phyloP scores from a whole-genome alignment of 1,284 basidiomycete species.

The Cystobasidium slooffiae region DNA sequence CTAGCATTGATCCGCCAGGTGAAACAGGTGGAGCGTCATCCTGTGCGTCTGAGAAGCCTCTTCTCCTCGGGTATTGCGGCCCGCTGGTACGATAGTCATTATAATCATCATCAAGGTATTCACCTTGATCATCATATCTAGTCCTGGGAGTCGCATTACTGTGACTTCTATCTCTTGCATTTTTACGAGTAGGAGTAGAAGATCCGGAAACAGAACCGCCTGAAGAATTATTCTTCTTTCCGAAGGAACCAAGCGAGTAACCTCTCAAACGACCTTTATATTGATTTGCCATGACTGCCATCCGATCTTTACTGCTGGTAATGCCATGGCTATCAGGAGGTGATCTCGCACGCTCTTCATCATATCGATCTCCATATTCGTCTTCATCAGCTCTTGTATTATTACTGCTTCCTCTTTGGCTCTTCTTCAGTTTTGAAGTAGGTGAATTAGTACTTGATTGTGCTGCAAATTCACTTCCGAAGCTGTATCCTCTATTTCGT shows the following conservation, averaged over 20 bases:
- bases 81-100: conserved; percentile 2
- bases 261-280: conserved; percentile 41
- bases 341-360: not conserved
- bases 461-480: conserved; percentile 30
- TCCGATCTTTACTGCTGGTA: conserved; percentile 24
- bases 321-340: not conserved
- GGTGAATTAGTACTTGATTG: conserved; percentile 11
- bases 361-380: not conserved
- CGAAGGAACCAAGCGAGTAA: conserved; percentile 37
- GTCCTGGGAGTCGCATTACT: conserved; percentile 20
- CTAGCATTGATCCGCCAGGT: not conserved
- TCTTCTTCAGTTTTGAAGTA: conserved; percentile 2
- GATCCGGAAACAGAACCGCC: not conserved
- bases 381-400: not conserved
- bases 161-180: conserved; percentile 27
- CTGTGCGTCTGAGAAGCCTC: not conserved
- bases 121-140: conserved; percentile 7
- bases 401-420: conserved; percentile 1
- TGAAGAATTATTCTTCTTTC: conserved; percentile 12
- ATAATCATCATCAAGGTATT: conserved; percentile 19
- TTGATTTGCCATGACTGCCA: conserved; percentile 22
- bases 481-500: conserved; percentile 34
- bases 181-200: conserved; percentile 14
- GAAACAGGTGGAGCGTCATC: conserved; percentile 1
- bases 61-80: not conserved